phyloP scores from a whole-genome alignment of 495 filamentous ascomycete genomes.

The Penicillium manginii region DNA sequence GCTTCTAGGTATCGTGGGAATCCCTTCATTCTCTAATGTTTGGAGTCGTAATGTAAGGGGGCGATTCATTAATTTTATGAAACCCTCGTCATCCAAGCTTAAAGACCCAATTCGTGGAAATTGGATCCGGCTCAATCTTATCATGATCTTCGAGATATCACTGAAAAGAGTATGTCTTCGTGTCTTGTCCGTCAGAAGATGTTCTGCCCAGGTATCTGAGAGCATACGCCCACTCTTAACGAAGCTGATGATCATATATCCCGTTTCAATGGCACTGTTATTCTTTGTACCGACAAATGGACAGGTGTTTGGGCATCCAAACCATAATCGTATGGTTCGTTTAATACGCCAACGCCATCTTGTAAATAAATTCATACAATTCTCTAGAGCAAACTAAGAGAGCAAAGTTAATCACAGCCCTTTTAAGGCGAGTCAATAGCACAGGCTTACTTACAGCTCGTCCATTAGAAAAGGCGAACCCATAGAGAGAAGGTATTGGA shows the following conservation, averaged over 20 bases:
- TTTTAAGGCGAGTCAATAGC: background rate
- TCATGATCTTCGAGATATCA: no score
- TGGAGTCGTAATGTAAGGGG: conserved; percentile 29
- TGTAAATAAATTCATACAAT: background rate
- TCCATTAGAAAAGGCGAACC: conserved; percentile 32
- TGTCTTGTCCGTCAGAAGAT: conserved; percentile 19
- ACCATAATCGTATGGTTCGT: background rate
- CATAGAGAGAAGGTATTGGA: conserved; percentile 35
- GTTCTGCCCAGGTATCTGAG: conserved; percentile 29
- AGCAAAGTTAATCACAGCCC: background rate
- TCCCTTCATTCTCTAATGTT: conserved; percentile 36
- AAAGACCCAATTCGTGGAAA: conserved; percentile 37
- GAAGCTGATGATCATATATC: conserved; percentile 39
- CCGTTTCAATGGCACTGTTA: background rate
- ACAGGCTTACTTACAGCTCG: background rate
- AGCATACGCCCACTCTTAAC: conserved; percentile 40
- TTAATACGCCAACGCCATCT: background rate
- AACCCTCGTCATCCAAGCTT: conserved; percentile 30
- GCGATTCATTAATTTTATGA: conserved; percentile 35
- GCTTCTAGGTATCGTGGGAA: conserved; percentile 31
- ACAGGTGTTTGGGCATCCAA: background rate
- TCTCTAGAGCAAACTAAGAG: background rate
- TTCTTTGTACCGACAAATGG: background rate
- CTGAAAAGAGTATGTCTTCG: conserved; percentile 12
- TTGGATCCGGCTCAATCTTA: no score